Evolutionary conservation across 331 rosid species (phyloP), one percentile per base, ranked within the genome.

Genomic region (Pyrus hybrid): DNA sequence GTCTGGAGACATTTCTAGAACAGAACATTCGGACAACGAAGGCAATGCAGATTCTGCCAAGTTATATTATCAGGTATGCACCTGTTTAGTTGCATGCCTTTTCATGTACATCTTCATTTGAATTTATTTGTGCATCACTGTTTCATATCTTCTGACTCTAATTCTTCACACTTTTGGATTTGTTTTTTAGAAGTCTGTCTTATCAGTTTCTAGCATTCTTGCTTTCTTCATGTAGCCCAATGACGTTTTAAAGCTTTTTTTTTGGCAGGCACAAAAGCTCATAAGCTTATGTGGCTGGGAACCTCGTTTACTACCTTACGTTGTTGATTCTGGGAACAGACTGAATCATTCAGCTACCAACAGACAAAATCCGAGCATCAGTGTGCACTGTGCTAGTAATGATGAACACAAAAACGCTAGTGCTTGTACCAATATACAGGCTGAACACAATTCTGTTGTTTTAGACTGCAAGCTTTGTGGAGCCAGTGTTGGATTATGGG

Each of bases 401-500:
- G 67, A 77, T 76, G 87, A 76, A 74, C 66, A 83, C 79, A 86
- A 37, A 37, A 37, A 9, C 13, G 13, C 45, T 9, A 37, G 45
- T 37, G 45, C 45, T 37, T 37, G 13, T 74, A 62, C 79, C 73
- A 82, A 76, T 77, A 78, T 79, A 75, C 96, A 88, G 67, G 35
- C 83, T 63, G 88, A 86, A 82, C 90, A 89, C 79, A 80, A 72
- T 85, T 94, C 99, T 80, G 88, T 80, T 71, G 97, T 90, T 75
- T 84, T 94, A 69, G 96, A 92, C 82, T 94, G 99, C 83, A 72
- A 80, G 77, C 89, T 90, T 28, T 94, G 99, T 81, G 99, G 99
- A 70, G 99, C 99, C 18, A 86, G 89, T 70, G 89, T 90, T 72
- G 99, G 99, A 72, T 88, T 94, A 75, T 94, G 99, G 99, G 83